Conservation (phyloP, 768 basidiomycete species). For the Mrakia gelida region DNA sequence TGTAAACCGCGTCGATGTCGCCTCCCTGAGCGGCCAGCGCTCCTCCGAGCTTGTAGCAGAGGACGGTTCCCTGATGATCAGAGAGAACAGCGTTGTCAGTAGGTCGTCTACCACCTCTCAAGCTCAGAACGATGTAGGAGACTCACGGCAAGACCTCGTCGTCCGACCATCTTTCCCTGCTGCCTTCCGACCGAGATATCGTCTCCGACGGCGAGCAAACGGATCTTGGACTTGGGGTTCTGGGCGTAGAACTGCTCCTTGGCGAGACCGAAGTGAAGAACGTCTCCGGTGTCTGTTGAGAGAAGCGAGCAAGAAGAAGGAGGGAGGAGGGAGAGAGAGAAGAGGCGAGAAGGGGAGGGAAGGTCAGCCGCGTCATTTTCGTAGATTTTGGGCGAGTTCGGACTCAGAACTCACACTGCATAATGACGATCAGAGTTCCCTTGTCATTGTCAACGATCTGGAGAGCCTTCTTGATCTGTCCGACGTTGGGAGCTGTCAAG, state of each 20-base stretch:
- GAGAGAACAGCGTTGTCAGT: too few relatives aligned
- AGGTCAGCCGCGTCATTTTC: not conserved
- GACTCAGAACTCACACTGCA: constrained; percentile 10
- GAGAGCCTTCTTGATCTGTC: constrained; percentile 31
- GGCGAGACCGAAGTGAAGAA: constrained; percentile 48
- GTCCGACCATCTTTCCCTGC: constrained; percentile 48
- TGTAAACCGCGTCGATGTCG: constrained; percentile 43
- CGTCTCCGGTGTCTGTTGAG: constrained; percentile 43
- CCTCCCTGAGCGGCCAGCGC: constrained; percentile 44
- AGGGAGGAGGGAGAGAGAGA: too few relatives aligned
- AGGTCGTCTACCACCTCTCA: too few relatives aligned
- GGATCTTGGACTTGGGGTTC: constrained; percentile 34
- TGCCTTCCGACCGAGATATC: constrained; percentile 46
- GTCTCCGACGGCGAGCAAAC: constrained; percentile 46
- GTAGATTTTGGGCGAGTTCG: too few relatives aligned
- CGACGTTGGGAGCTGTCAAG: constrained; percentile 28
- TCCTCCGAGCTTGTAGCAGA: constrained; percentile 48
- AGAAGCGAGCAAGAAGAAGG: too few relatives aligned
- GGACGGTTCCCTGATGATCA: constrained; percentile 42
- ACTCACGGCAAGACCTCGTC: constrained; percentile 39
- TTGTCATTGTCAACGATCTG: constrained; percentile 29
- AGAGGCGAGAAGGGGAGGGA: not conserved
- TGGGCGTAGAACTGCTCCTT: constrained; percentile 40
- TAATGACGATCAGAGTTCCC: constrained; percentile 41
- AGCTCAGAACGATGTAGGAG: not conserved